These are phyloP conservation scores for Backusella sp. DNA, from an alignment of 192 early-diverging fungal genomes.

Conservation along the genomic window DNA sequence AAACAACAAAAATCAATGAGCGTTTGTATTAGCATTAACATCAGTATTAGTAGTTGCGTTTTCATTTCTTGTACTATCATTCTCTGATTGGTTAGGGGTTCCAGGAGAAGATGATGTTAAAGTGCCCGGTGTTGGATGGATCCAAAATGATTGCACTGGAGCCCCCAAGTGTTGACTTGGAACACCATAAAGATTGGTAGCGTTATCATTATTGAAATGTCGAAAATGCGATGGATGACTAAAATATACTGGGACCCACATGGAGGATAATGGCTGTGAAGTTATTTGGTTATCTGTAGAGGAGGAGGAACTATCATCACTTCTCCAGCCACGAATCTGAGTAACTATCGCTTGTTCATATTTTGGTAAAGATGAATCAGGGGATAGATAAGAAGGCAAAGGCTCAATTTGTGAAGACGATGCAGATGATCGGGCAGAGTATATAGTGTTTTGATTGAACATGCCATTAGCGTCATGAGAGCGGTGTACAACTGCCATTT, in stretches of 20 bases:
- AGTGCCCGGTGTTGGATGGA: neutral
- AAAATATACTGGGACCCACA: constrained; percentile 7
- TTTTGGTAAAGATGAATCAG: constrained; percentile 20
- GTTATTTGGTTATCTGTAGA: neutral
- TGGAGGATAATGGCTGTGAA: neutral
- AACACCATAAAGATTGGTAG: neutral
- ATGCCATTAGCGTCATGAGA: neutral
- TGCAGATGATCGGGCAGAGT: neutral
- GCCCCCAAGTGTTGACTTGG: neutral
- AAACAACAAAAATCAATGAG: neutral
- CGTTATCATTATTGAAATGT: neutral
- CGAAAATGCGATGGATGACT: neutral
- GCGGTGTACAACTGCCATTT: neutral
- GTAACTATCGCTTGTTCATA: constrained; percentile 27
- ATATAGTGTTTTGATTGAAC: neutral
- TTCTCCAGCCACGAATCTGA: constrained; percentile 17
- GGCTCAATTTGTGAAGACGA: constrained; percentile 2
- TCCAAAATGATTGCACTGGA: neutral
- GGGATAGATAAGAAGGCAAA: constrained; percentile 15
- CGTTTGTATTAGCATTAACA: neutral
- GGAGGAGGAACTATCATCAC: neutral
- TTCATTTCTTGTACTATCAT: neutral
- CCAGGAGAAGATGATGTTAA: neutral
- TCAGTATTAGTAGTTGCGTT: neutral
- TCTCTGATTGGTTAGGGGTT: neutral